A percentile compares a stretch with the other conserved stretches of the same genome.
phyloP scores from a whole-genome alignment of 169 alveolate species.

The Plasmodium yoelii region DNA sequence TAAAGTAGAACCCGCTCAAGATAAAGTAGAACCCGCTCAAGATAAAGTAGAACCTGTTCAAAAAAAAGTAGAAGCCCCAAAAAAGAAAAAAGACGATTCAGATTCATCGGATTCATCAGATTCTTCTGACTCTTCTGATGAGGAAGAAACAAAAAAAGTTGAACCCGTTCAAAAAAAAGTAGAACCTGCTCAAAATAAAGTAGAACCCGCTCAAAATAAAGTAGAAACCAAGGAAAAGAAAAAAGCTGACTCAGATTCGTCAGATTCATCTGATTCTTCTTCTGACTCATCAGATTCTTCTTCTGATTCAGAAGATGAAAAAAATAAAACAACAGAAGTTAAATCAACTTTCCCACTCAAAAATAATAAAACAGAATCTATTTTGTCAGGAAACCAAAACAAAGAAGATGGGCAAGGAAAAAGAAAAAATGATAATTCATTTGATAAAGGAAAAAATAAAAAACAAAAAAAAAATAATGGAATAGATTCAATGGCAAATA shows the following conservation, averaged over 20 bases:
- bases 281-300: constrained; percentile 28
- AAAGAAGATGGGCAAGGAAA: constrained; percentile 28
- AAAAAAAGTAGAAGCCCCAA: no score
- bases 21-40: not conserved
- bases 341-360: not conserved
- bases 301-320: constrained; percentile 38
- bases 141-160: not conserved
- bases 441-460: constrained; percentile 30
- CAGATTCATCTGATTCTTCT: not conserved
- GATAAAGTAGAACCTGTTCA: no score
- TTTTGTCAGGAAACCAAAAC: not conserved
- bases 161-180: not conserved
- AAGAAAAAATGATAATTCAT: constrained; percentile 13
- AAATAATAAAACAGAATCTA: not conserved
- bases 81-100: constrained; percentile 12
- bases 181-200: not conserved
- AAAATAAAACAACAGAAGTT: not conserved
- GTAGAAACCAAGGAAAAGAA: not conserved
- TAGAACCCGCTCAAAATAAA: not conserved
- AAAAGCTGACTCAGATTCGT: not conserved
- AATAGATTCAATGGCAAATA: not conserved
- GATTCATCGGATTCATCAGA: constrained; percentile 43
- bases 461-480: constrained; percentile 10
- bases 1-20: not conserved
- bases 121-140: constrained; percentile 13